Conservation (phyloP, 331 rosid genomes). For the Phaseolus coccineus region DNA sequence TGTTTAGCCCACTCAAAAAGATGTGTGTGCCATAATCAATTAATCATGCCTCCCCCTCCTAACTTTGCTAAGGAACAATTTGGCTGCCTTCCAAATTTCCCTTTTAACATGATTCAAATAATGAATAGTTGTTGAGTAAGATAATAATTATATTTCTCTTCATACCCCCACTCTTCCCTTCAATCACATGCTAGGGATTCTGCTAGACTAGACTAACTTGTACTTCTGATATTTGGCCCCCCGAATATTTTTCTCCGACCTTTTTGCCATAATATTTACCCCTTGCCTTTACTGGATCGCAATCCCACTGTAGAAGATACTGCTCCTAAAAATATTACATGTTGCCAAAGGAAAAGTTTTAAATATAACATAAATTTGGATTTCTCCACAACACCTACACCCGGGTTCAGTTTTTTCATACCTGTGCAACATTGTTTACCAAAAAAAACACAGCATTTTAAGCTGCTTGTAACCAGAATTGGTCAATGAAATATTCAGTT, state of each 20-base stretch:
- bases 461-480: neutral
- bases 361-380: neutral
- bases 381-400: neutral
- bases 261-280: constrained; percentile 15
- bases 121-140: neutral
- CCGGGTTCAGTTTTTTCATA: neutral
- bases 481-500: neutral
- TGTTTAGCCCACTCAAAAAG: neutral
- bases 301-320: neutral
- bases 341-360: neutral
- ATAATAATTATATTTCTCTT: neutral
- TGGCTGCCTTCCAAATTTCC: neutral
- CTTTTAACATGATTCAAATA: neutral
- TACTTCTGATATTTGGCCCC: neutral
- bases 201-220: neutral
- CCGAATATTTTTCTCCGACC: neutral
- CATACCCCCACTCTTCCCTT: neutral
- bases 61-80: neutral
- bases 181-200: constrained; percentile 25
- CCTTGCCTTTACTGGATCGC: neutral
- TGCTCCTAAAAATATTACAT: neutral
- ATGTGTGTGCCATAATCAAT: neutral
- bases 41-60: neutral
- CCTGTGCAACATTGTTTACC: neutral
- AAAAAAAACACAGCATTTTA: neutral